These are phyloP conservation scores for Lactifluus rugatus DNA, from an alignment of 768 basidiomycete genomes.

Conservation along the genomic window DNA sequence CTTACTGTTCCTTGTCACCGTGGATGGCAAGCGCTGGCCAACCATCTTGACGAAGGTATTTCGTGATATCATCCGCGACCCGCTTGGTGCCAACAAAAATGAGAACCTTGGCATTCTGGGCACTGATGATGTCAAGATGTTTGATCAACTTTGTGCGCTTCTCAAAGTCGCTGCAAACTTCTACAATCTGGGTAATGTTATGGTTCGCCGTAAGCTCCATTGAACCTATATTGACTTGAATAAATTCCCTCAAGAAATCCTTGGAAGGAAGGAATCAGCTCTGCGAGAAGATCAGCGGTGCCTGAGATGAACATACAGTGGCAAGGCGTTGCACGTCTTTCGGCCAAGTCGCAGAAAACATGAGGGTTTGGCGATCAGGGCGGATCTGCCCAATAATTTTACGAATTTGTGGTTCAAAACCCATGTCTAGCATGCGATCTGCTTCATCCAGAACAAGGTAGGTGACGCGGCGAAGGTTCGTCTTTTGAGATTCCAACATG, in stretches of 20 bases:
- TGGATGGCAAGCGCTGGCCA: slow-evolving; percentile 99
- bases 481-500: slow-evolving; percentile 95
- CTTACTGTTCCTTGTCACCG: slow-evolving; percentile 97
- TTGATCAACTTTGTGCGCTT: slow-evolving; percentile 94
- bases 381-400: slow-evolving; percentile 97
- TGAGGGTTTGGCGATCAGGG: slow-evolving; percentile 95
- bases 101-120: slow-evolving; percentile 95
- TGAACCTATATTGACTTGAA: slow-evolving; percentile 98
- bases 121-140: slow-evolving; percentile 92
- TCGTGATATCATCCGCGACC: slow-evolving; percentile 97
- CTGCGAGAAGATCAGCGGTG: not conserved
- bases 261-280: slow-evolving; percentile 23
- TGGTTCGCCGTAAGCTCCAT: slow-evolving; percentile 98
- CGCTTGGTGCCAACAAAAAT: slow-evolving; percentile 98
- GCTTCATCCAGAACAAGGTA: slow-evolving; percentile 99
- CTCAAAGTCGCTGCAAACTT: slow-evolving; percentile 95
- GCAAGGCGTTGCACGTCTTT: slow-evolving; percentile 99
- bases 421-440: slow-evolving; percentile 99
- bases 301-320: slow-evolving; percentile 39
- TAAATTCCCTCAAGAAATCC: slow-evolving; percentile 95
- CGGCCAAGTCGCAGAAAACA: slow-evolving; percentile 99
- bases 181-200: slow-evolving; percentile 92
- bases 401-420: slow-evolving; percentile 98
- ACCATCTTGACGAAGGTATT: slow-evolving; percentile 93
- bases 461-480: slow-evolving; percentile 90